phyloP scores from a whole-genome alignment of 1,284 basidiomycete genomes.

The Cryptococcus sp. region DNA sequence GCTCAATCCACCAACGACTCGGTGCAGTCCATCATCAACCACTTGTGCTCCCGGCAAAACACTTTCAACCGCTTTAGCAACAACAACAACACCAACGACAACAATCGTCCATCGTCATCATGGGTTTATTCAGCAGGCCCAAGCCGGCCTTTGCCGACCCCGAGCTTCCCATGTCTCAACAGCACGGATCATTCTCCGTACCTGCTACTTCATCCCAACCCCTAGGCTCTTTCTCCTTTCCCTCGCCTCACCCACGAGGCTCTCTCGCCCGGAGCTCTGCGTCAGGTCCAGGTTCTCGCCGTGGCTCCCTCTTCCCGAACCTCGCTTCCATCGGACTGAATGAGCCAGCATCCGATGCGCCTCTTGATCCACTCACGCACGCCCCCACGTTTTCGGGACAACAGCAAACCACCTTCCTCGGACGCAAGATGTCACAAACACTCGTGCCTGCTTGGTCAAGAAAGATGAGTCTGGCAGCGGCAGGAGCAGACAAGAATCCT shows the following conservation, averaged over 20 bases:
- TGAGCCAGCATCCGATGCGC: constrained; percentile 14
- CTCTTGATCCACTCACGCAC: constrained; percentile 16
- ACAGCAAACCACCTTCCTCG: constrained; percentile 28
- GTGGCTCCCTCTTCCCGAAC: constrained; percentile 16
- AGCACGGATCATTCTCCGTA: neutral
- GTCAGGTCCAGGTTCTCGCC: neutral
- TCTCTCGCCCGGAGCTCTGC: neutral
- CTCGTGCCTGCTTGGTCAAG: constrained; percentile 32
- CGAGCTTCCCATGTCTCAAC: constrained; percentile 25
- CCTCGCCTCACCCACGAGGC: neutral
- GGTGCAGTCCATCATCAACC: too few relatives aligned
- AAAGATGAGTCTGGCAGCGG: constrained; percentile 27
- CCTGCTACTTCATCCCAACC: constrained; percentile 5
- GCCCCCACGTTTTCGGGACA: constrained; percentile 13
- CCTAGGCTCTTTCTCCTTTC: neutral
- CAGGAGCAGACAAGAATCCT: constrained; percentile 25
- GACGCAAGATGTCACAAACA: constrained; percentile 22
- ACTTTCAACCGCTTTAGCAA: neutral
- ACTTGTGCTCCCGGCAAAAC: neutral
- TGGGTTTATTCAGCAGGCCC: constrained; percentile 31
- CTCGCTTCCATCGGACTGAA: constrained; percentile 17
- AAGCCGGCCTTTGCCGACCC: constrained; percentile 30
- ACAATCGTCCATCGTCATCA: constrained; percentile 5
- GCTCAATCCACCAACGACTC: too few relatives aligned
- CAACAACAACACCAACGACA: neutral